Percentiles rank a stretch among this genome's conserved stretches.
phyloP scores from a whole-genome alignment of 768 basidiomycete species.

The Tulasnella sp. region DNA sequence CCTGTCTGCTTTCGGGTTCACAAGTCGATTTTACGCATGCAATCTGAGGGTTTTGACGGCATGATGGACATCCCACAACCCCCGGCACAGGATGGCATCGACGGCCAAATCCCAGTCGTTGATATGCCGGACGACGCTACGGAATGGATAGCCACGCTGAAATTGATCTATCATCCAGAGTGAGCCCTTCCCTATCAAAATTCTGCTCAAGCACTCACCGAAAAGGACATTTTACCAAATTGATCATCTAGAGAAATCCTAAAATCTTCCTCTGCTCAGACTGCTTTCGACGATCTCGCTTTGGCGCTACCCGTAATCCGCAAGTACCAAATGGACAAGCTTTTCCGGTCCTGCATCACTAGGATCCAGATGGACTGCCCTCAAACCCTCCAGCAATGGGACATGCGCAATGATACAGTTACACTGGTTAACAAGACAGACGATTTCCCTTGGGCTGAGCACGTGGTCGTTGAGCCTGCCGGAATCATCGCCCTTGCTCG shows the following conservation, averaged over 20 bases:
- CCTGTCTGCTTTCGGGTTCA: background rate
- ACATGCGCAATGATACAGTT: background rate
- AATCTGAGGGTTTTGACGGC: background rate
- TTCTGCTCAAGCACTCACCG: background rate
- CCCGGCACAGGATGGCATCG: background rate
- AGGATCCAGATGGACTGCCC: background rate
- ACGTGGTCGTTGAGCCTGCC: background rate
- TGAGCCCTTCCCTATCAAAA: background rate
- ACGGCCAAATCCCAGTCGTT: background rate
- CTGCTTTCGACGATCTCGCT: background rate
- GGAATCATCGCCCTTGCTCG: background rate
- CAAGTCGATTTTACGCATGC: background rate
- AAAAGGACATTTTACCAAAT: background rate
- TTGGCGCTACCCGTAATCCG: background rate
- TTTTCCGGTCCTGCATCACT: background rate
- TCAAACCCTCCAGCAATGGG: background rate
- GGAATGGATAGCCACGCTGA: background rate
- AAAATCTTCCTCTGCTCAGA: background rate
- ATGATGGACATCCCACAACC: conserved; percentile 1
- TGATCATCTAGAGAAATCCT: background rate
- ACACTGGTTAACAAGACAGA: background rate
- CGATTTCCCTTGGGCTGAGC: background rate
- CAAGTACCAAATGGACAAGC: background rate
- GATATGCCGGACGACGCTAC: background rate
- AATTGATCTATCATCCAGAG: background rate